Base-by-base conservation (phyloP, 148 eudicot species). In the Rhododendron williamsianum region DNA sequence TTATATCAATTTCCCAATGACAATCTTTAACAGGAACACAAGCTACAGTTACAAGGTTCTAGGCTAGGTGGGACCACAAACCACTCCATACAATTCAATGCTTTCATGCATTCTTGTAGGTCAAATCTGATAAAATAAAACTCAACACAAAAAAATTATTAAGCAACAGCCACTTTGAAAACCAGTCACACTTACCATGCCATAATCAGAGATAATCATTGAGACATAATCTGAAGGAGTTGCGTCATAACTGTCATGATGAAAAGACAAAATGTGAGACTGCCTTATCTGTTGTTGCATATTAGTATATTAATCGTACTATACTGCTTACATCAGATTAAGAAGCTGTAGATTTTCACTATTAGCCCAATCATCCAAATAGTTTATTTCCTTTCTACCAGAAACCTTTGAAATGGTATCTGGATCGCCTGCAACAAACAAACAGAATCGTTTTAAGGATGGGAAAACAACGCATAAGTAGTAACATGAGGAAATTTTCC, bases 171-270 rank as follows among this genome's bases (percentile, higher is more conserved):
- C 12, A 58, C 4, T 18, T n/a, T 58, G 27, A 76, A 43, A 85
- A 78, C 45, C 76, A 25, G 82, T 74, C 38, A 72, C 80, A 91
- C 98, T 93, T 89, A 97, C 99, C 99, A 94, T 92, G 91, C 99
- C 99, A 87, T 91, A 94, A 86, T 97, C 99, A 21, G 98, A 94
- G 81, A 97, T 92, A 54, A 97, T 94, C 98, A 97, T 92, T n/a
- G 99, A 95, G 80, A 97, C 91, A 82, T 97, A 95, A 88, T 95
- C 99, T 81, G 99, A 90, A 83, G 99, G 99, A 80, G 99, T 97
- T 69, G 92, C 95, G 79, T 97, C 99, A 80, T 97, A 97, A 82
- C 99, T 97, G 92, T 82, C 76, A 80, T 63, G 52, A 48, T 54
- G 73, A 83, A 10, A 78, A 82, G 78, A 71, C 41, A 84, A 27